A percentile compares a stretch with the other conserved stretches of the same genome.
Evolutionary conservation across 257 asterid genomes (phyloP).

Genomic region (Paraleonurus japonicus): DNA sequence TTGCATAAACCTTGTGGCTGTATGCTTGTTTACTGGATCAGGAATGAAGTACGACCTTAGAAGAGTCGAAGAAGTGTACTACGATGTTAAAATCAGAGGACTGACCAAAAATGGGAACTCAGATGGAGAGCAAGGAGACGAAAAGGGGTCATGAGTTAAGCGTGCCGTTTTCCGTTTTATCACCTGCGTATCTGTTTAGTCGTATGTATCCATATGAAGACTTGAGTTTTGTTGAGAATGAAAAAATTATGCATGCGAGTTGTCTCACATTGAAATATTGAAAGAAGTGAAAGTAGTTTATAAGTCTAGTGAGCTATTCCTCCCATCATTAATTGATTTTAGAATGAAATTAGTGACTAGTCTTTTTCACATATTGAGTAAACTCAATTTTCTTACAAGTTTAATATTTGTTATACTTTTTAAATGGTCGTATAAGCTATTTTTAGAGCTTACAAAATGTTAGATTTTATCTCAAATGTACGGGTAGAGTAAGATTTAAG

Average conservation of each 20-base stretch:
- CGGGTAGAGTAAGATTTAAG: not conserved
- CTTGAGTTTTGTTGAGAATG: too few relatives aligned
- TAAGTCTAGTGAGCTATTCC: too few relatives aligned
- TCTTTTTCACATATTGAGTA: too few relatives aligned
- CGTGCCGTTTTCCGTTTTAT: not conserved
- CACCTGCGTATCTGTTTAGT: not conserved
- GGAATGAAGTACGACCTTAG: slow-evolving; percentile 98
- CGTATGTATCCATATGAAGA: not conserved
- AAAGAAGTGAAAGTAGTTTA: too few relatives aligned
- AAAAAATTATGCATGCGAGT: too few relatives aligned
- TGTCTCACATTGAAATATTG: too few relatives aligned
- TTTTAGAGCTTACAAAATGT: not conserved
- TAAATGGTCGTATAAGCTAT: not conserved
- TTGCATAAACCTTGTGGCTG: not conserved
- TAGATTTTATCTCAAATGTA: not conserved
- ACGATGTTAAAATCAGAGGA: slow-evolving; percentile 93
- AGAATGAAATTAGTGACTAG: too few relatives aligned
- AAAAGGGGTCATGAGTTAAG: slow-evolving; percentile 29
- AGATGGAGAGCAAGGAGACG: slow-evolving; percentile 35
- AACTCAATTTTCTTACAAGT: too few relatives aligned
- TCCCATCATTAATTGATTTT: too few relatives aligned
- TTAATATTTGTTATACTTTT: not conserved
- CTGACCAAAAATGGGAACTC: slow-evolving; percentile 44
- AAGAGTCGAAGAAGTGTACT: slow-evolving; percentile 85
- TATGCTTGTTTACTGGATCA: slow-evolving; percentile 26